Conservation (phyloP, 106 monocot species). For the Dioscorea zingiberensis region DNA sequence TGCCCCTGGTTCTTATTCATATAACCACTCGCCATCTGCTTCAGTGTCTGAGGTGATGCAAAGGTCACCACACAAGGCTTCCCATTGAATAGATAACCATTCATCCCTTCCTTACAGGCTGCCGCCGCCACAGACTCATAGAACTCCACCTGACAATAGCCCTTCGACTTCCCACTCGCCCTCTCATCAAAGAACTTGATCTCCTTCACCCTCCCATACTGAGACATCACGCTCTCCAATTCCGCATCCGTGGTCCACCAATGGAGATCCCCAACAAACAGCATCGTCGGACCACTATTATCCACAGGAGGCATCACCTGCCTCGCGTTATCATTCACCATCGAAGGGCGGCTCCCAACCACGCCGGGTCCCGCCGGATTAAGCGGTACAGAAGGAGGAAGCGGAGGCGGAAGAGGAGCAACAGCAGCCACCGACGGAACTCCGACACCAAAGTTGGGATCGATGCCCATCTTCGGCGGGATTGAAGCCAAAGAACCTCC, state of each 20-base stretch:
- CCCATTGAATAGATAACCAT: slow-evolving; percentile 55
- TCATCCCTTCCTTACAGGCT: slow-evolving; percentile 71
- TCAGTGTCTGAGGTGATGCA: slow-evolving; percentile 43
- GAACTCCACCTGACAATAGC: slow-evolving; percentile 76
- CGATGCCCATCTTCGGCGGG: neutral
- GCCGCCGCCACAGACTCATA: slow-evolving; percentile 38
- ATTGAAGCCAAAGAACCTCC: neutral
- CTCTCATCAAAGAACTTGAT: slow-evolving; percentile 70
- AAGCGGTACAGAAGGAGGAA: neutral
- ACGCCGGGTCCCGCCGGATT: neutral
- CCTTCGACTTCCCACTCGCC: slow-evolving; percentile 77
- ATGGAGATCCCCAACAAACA: slow-evolving; percentile 62
- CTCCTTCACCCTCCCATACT: slow-evolving; percentile 61
- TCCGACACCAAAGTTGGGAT: slow-evolving; percentile 9
- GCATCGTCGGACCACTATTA: slow-evolving; percentile 28
- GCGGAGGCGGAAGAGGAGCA: neutral
- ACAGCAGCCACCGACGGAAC: neutral
- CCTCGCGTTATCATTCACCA: slow-evolving; percentile 8
- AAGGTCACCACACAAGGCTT: slow-evolving; percentile 58
- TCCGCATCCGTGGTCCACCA: slow-evolving; percentile 85
- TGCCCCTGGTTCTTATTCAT: slow-evolving; percentile 26
- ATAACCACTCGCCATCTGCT: slow-evolving; percentile 33
- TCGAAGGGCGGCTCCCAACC: neutral
- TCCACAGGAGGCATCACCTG: slow-evolving; percentile 4
- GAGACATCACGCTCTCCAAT: slow-evolving; percentile 37